These are phyloP conservation scores for Theileria orientalis DNA, from an alignment of 169 alveolate genomes.

Conservation along the genomic window DNA sequence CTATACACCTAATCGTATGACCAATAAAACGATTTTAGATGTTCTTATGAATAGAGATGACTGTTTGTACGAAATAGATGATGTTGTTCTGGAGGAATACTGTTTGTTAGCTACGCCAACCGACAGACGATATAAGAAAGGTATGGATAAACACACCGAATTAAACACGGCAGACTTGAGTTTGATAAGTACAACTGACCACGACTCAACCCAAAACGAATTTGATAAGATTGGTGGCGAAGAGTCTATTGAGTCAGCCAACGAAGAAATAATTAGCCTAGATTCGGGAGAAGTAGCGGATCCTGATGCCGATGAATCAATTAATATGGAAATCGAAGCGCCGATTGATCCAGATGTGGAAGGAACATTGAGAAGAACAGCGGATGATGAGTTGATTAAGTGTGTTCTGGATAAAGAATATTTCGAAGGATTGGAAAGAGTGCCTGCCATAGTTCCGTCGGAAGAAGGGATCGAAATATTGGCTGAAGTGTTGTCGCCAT, in stretches of 20 bases:
- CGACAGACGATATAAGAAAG: no score
- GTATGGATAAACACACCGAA: no score
- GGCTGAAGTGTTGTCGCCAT: neutral
- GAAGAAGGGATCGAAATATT: neutral
- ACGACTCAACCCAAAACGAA: neutral
- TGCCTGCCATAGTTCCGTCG: neutral
- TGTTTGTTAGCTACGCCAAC: neutral
- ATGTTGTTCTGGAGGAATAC: neutral
- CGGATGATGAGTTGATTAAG: neutral
- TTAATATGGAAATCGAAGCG: neutral
- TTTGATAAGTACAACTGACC: slow-evolving; percentile 1
- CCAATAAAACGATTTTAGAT: neutral
- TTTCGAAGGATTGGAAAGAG: neutral
- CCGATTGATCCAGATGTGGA: neutral
- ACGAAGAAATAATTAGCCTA: no score
- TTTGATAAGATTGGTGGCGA: neutral
- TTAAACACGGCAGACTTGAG: no score
- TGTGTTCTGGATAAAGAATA: neutral
- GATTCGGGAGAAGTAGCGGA: no score
- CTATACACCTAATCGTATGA: neutral
- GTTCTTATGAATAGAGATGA: neutral
- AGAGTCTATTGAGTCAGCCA: neutral
- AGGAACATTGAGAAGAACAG: no score
- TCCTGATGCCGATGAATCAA: neutral
- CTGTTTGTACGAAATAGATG: neutral